A percentile compares a stretch with the other conserved stretches of the same genome.
phyloP scores from a whole-genome alignment of 371 early-diverging fungal species.

The Basidiobolus meristosporus region DNA sequence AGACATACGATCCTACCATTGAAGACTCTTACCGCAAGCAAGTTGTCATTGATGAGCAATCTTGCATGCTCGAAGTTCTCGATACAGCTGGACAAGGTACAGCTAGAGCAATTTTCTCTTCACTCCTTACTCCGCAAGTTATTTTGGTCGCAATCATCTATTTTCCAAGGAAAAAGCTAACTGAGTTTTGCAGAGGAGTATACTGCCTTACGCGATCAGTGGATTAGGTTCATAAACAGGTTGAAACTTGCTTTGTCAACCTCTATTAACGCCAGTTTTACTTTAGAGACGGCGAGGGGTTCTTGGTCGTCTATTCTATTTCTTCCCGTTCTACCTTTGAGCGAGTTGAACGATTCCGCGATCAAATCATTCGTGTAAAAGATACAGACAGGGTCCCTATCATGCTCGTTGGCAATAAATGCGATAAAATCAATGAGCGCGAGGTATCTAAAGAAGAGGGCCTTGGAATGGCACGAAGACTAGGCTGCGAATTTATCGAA shows the following conservation, averaged over 20 bases:
- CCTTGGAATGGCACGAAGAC: slow-evolving; percentile 44
- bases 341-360: slow-evolving; percentile 54
- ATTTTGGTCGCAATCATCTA: slow-evolving; percentile 37
- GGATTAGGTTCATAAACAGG: too few relatives aligned
- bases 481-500: slow-evolving; percentile 68
- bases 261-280: too few relatives aligned
- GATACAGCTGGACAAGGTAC: slow-evolving; percentile 88
- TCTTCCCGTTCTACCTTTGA: slow-evolving; percentile 74
- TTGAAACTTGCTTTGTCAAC: too few relatives aligned
- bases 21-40: slow-evolving; percentile 91
- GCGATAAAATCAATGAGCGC: slow-evolving; percentile 58
- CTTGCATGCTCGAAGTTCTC: slow-evolving; percentile 86
- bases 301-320: slow-evolving; percentile 76
- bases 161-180: slow-evolving; percentile 14
- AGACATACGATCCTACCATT: slow-evolving; percentile 93
- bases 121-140: too few relatives aligned
- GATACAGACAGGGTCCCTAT: slow-evolving; percentile 65
- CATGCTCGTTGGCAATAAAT: slow-evolving; percentile 90
- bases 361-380: slow-evolving; percentile 73
- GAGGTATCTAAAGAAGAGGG: too few relatives aligned
- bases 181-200: slow-evolving; percentile 37
- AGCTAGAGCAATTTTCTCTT: too few relatives aligned
- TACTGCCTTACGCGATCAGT: slow-evolving; percentile 78
- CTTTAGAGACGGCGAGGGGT: slow-evolving; percentile 84
- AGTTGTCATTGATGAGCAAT: slow-evolving; percentile 83